Evolutionary conservation across 371 early-diverging fungal species (phyloP).

Genomic region (Umbelopsis sp.): DNA sequence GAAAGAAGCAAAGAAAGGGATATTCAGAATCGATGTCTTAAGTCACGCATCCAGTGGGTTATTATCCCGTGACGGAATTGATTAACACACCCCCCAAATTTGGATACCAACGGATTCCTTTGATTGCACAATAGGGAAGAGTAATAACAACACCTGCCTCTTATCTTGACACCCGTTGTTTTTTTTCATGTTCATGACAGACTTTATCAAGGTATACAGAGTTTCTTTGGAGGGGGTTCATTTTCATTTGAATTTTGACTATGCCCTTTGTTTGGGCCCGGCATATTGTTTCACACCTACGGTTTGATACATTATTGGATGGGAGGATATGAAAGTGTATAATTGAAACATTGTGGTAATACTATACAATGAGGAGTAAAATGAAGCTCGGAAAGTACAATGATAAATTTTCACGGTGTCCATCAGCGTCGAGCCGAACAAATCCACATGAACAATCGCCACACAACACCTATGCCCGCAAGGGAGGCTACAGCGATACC

Average conservation of each 20-base stretch:
- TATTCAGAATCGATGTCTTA: neutral
- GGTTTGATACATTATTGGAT: neutral
- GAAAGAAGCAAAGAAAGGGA: neutral
- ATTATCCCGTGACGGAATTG: constrained; percentile 13
- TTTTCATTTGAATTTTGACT: neutral
- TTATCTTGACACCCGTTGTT: too few species aligned
- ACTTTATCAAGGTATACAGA: too few species aligned
- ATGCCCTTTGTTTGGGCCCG: neutral
- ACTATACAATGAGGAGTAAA: neutral
- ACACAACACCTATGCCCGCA: constrained; percentile 24
- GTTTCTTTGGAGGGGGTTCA: neutral
- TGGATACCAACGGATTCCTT: neutral
- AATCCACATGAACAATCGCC: constrained; percentile 33
- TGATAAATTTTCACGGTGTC: too few species aligned
- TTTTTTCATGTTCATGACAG: neutral
- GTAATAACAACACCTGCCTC: neutral
- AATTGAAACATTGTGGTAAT: neutral
- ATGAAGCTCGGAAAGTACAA: too few species aligned
- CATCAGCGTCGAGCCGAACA: constrained; percentile 4
- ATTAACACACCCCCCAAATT: neutral
- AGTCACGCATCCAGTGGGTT: constrained; percentile 3
- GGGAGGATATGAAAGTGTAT: neutral
- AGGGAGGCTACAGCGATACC: constrained; percentile 36
- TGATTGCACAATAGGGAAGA: neutral
- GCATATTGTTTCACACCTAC: too few species aligned